A percentile compares a stretch with the other conserved stretches of the same genome.
Evolutionary conservation across 805 yeast genomes (phyloP).

Genomic region (Saturnispora kantuleensis): DNA sequence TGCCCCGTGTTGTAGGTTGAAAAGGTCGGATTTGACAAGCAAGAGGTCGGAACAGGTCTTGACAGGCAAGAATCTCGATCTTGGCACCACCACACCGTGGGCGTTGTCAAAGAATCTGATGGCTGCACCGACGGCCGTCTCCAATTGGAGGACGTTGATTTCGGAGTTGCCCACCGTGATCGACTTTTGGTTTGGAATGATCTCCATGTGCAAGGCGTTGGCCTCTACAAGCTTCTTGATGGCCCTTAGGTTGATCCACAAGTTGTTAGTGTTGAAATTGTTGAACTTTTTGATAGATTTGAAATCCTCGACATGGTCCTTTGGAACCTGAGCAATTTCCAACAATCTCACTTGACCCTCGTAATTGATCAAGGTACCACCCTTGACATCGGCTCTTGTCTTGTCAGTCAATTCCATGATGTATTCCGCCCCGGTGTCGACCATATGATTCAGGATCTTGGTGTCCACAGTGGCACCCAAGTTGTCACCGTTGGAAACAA

Average conservation of each 20-base stretch:
- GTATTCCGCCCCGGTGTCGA: constrained; percentile 84
- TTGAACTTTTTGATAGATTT: constrained; percentile 96
- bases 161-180: constrained; percentile 70
- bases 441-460: constrained; percentile 84
- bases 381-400: constrained; percentile 98
- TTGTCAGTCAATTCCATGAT: constrained; percentile 98
- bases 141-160: constrained; percentile 83
- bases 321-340: constrained; percentile 97
- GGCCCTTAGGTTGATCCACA: constrained; percentile 95
- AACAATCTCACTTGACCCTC: constrained; percentile 89
- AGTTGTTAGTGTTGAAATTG: constrained; percentile 95
- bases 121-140: constrained; percentile 99
- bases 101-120: constrained; percentile 92
- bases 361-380: constrained; percentile 96
- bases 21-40: constrained; percentile 90
- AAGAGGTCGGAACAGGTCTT: constrained; percentile 93
- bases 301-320: constrained; percentile 96
- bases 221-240: constrained; percentile 84
- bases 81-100: constrained; percentile 97
- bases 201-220: constrained; percentile 78
- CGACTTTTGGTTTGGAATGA: constrained; percentile 89
- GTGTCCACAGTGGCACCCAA: constrained; percentile 97
- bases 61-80: constrained; percentile 95
- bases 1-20: constrained; percentile 85
- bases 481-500: constrained; percentile 97